Percentiles rank a stretch among this genome's conserved stretches.
phyloP scores from a whole-genome alignment of 176 grass and related monocot species.

The barley (Hordeum vulgare) region MorexV3_pseudomolecules_assembly NC_058520.1:490715790-490716289 shows the following conservation, averaged over 20 bases:
- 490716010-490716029: background rate
- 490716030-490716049: background rate
- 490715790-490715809: constrained; percentile 27
- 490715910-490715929: background rate
- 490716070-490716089: background rate
- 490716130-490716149: background rate
- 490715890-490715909: constrained; percentile 8
- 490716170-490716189: background rate
- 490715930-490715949: constrained; percentile 15
- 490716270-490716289: constrained; percentile 9
- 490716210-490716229: background rate
- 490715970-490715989: background rate
- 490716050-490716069: background rate
- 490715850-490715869: constrained; percentile 30
- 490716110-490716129: background rate
- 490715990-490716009: background rate
- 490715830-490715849: constrained; percentile 19
- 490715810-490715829: constrained; percentile 24
- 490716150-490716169: background rate
- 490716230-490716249: background rate
- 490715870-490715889: background rate
- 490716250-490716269: constrained; percentile 6
- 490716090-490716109: background rate
- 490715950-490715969: constrained; percentile 11
- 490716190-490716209: no score